phyloP scores from a whole-genome alignment of 2,329 filamentous ascomycete species.

The Neonectria neomacrospora region DNA sequence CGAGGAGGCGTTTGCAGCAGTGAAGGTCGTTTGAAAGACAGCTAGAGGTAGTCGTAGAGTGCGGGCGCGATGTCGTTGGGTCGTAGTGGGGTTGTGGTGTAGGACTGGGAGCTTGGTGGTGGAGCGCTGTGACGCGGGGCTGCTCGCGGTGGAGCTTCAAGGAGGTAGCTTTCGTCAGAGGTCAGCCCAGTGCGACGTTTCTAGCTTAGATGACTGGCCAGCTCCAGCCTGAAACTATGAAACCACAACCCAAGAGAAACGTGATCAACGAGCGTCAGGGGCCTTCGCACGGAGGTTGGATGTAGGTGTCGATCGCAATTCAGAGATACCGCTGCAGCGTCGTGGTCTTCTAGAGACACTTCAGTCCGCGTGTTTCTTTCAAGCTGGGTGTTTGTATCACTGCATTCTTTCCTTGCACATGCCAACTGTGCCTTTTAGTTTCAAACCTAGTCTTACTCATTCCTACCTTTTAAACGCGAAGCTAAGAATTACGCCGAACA shows the following conservation, averaged over 20 bases:
- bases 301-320: neutral
- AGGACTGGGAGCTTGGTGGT: neutral
- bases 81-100: constrained; percentile 20
- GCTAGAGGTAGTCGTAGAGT: constrained; percentile 8
- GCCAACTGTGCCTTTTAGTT: neutral
- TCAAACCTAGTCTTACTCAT: neutral
- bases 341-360: too few relatives aligned
- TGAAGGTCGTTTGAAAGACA: constrained; percentile 5
- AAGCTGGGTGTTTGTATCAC: neutral
- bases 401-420: neutral
- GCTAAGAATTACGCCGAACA: too few relatives aligned
- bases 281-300: neutral
- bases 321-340: neutral
- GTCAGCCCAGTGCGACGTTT: constrained; percentile 20
- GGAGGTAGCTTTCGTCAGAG: constrained; percentile 9
- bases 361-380: too few relatives aligned
- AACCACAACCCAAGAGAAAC: neutral
- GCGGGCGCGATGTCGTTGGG: constrained; percentile 9
- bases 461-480: neutral
- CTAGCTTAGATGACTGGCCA: constrained; percentile 15
- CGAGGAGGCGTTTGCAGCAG: neutral
- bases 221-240: neutral
- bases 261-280: neutral
- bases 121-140: constrained; percentile 23
- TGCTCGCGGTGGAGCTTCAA: constrained; percentile 5